phyloP scores from a whole-genome alignment of 1,139 yeast genomes.

The Candida labiduridarum region DNA sequence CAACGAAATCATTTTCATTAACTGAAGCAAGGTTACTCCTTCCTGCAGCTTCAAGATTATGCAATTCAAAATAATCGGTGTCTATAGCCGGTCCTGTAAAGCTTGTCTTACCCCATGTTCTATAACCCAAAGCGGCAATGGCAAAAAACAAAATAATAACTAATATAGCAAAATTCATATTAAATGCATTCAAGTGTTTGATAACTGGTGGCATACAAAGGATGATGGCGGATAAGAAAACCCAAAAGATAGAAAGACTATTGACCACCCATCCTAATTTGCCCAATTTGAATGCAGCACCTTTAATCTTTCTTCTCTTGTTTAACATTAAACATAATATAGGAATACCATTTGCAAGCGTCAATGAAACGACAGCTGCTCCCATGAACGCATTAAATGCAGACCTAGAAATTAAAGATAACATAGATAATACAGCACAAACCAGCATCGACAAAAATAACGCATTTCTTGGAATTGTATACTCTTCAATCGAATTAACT shows the following conservation, averaged over 20 bases:
- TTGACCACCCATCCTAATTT: slow-evolving; percentile 69
- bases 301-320: slow-evolving; percentile 62
- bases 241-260: slow-evolving; percentile 61
- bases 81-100: slow-evolving; percentile 71
- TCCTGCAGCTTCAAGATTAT: slow-evolving; percentile 27
- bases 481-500: slow-evolving; percentile 61
- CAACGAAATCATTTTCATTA: slow-evolving; percentile 15
- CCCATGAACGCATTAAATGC: slow-evolving; percentile 88
- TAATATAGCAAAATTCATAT: slow-evolving; percentile 76
- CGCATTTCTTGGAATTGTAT: slow-evolving; percentile 71
- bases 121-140: slow-evolving; percentile 53
- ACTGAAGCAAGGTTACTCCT: slow-evolving; percentile 6
- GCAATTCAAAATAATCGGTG: slow-evolving; percentile 47
- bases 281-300: slow-evolving; percentile 70
- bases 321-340: slow-evolving; percentile 63
- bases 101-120: slow-evolving; percentile 58
- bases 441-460: slow-evolving; percentile 68
- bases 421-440: slow-evolving; percentile 60
- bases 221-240: slow-evolving; percentile 58
- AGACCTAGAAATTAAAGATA: slow-evolving; percentile 69
- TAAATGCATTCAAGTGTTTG: slow-evolving; percentile 54
- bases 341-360: slow-evolving; percentile 79
- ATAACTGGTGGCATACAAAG: slow-evolving; percentile 76
- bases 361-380: slow-evolving; percentile 77
- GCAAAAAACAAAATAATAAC: slow-evolving; percentile 56